Evolutionary conservation across 371 early-diverging fungal species (phyloP).

Genomic region (Smittium culicis): DNA sequence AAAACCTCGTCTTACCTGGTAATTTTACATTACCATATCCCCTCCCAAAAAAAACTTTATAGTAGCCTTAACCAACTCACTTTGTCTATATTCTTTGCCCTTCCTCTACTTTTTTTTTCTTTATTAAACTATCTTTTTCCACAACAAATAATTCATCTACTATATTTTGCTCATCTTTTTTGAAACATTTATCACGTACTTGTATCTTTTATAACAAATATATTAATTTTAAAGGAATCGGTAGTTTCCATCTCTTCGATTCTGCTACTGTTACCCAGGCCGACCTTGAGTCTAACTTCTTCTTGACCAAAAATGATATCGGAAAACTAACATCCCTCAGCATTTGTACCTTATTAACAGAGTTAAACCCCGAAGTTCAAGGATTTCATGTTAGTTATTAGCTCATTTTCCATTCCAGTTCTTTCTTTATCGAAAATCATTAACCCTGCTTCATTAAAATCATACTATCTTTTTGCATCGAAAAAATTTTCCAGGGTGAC

Average conservation of each 20-base stretch:
- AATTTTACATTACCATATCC: no score
- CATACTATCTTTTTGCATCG: background rate
- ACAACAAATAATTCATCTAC: no score
- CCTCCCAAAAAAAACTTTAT: no score
- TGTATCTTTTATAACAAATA: no score
- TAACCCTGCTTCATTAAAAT: background rate
- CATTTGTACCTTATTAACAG: constrained; percentile 49
- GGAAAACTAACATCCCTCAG: constrained; percentile 51
- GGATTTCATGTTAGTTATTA: background rate
- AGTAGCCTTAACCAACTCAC: background rate
- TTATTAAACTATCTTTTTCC: constrained; percentile 1
- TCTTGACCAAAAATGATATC: constrained; percentile 47
- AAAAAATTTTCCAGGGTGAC: background rate
- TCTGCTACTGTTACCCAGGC: constrained; percentile 39
- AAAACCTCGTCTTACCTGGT: constrained; percentile 91
- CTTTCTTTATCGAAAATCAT: background rate
- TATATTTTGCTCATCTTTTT: no score
- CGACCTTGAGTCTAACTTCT: constrained; percentile 80
- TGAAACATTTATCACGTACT: no score
- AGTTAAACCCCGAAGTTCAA: constrained; percentile 77
- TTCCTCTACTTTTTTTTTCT: background rate
- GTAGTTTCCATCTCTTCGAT: constrained; percentile 72
- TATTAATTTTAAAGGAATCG: no score
- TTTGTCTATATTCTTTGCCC: background rate
- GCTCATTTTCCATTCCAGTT: background rate